Evolutionary conservation across 2,329 filamentous ascomycete species (phyloP).

Genomic region (Pseudogymnoascus sp.): DNA sequence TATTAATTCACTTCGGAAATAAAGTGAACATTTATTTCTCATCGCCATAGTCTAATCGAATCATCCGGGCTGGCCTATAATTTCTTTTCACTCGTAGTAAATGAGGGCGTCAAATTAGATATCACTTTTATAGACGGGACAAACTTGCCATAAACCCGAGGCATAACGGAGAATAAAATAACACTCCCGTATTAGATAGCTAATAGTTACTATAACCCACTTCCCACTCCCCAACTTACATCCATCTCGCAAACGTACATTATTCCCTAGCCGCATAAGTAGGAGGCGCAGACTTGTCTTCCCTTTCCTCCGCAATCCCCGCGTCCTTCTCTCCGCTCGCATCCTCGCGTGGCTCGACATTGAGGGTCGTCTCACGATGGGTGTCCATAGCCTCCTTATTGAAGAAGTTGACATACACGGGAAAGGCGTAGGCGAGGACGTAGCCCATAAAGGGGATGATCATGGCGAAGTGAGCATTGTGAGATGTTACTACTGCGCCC

Average conservation of each 20-base stretch:
- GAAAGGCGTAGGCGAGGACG: constrained; percentile 12
- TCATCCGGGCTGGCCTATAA: no score
- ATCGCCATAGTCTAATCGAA: no score
- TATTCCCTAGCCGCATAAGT: not conserved
- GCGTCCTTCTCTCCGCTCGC: not conserved
- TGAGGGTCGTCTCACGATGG: constrained; percentile 4
- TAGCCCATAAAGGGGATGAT: constrained; percentile 14
- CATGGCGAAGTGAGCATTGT: not conserved
- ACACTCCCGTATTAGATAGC: not conserved
- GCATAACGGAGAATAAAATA: not conserved
- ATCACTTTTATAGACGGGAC: no score
- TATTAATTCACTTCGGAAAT: no score
- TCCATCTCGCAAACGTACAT: not conserved
- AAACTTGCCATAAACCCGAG: not conserved
- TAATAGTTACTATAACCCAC: not conserved
- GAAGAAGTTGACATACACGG: constrained; percentile 12
- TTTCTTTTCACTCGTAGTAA: no score
- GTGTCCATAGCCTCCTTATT: constrained; percentile 20
- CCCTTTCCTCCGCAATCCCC: not conserved
- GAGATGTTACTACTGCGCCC: constrained; percentile 55
- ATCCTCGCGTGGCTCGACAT: not conserved
- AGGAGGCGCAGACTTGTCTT: not conserved
- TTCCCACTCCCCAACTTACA: not conserved
- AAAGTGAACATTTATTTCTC: no score
- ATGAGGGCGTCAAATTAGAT: no score